phyloP scores from a whole-genome alignment of 208 protist species.

The Tritrichomonas musculus region DNA sequence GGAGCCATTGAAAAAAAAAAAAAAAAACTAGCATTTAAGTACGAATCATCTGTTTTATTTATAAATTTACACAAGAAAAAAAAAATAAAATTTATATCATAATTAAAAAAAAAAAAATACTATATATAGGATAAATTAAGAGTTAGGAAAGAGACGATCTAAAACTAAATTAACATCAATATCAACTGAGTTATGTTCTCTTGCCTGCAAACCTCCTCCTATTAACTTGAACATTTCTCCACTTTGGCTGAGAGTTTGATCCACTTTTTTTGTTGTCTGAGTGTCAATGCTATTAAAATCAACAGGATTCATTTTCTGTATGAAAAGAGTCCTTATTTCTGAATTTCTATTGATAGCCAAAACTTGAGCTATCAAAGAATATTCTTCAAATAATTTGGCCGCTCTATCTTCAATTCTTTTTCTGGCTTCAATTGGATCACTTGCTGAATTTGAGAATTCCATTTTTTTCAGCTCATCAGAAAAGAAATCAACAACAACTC shows the following conservation, averaged over 20 bases:
- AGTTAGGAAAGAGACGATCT: no score
- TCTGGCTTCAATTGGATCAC: conserved; percentile 5
- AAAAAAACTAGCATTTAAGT: no score
- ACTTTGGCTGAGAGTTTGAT: background rate
- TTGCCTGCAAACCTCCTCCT: background rate
- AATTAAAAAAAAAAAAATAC: no score
- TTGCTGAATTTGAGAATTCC: background rate
- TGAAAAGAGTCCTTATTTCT: background rate
- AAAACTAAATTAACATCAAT: no score
- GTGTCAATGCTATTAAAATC: background rate
- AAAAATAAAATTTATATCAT: no score
- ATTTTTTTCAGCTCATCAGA: background rate
- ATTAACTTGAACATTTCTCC: background rate
- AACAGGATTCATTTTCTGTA: background rate
- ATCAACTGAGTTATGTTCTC: no score
- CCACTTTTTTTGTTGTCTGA: background rate
- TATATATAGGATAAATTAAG: no score
- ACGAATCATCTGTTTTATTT: no score
- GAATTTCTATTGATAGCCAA: background rate
- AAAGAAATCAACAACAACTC: background rate
- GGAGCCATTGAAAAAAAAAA: no score
- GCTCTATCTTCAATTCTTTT: background rate
- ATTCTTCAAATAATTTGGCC: background rate
- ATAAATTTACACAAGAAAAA: no score
- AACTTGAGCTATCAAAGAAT: background rate